Conservation (phyloP, 176 grass and related monocot species). For the Bothriochloa decipiens region DNA sequence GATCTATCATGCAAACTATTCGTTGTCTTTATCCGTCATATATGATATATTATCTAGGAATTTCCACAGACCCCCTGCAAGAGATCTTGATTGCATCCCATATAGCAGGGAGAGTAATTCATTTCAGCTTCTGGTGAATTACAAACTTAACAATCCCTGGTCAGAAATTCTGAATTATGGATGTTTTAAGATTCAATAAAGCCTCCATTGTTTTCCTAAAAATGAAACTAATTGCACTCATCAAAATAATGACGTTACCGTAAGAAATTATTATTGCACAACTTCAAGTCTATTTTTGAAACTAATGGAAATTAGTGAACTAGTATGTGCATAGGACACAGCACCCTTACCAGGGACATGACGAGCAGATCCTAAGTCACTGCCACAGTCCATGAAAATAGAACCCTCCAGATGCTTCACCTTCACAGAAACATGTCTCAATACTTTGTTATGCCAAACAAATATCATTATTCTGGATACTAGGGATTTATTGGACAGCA, state of each 20-base stretch:
- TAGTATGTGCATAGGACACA: slow-evolving; percentile 1
- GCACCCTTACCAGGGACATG: slow-evolving; percentile 75
- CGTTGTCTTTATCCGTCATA: not conserved
- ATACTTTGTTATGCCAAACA: slow-evolving; percentile 26
- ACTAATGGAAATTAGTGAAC: slow-evolving; percentile 35
- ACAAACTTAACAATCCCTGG: not conserved
- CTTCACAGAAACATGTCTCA: slow-evolving; percentile 60
- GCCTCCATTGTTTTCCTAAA: not conserved
- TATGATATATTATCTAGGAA: not conserved
- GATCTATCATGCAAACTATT: not conserved
- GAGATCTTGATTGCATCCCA: not conserved
- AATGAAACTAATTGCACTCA: not conserved
- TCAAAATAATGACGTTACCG: slow-evolving; percentile 7
- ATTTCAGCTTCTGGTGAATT: slow-evolving; percentile 15
- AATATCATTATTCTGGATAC: not conserved
- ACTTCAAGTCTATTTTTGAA: slow-evolving; percentile 20
- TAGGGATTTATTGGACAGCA: not conserved
- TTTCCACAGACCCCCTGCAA: not conserved
- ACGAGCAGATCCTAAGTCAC: slow-evolving; percentile 82
- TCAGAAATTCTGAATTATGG: slow-evolving; percentile 1
- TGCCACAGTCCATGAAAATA: slow-evolving; percentile 92
- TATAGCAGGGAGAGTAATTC: not conserved
- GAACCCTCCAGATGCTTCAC: slow-evolving; percentile 77
- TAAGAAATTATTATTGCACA: no score
- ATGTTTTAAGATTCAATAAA: not conserved